A percentile compares a stretch with the other conserved stretches of the same genome.
Conservation (phyloP, 1,139 yeast genomes). For the Eremothecium cymbalariae region DNA sequence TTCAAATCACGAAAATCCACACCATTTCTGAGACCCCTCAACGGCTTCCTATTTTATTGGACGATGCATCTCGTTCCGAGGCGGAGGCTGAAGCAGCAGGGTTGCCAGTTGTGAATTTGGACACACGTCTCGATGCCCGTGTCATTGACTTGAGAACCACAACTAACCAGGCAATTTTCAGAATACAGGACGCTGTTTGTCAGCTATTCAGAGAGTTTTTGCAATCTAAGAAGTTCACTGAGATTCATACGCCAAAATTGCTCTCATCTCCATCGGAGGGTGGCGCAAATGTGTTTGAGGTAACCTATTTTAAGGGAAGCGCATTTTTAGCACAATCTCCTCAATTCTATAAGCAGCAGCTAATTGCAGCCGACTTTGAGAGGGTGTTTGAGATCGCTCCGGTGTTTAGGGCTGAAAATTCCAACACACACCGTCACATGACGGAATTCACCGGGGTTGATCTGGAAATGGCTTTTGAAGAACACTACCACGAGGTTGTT, state of each 20-base stretch:
- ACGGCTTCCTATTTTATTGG: conserved; percentile 86
- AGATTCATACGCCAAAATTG: conserved; percentile 92
- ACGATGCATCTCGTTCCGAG: conserved; percentile 93
- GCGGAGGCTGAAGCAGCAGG: conserved; percentile 90
- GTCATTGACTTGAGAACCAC: conserved; percentile 94
- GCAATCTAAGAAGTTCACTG: conserved; percentile 59
- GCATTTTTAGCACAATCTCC: conserved; percentile 98
- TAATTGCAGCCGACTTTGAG: conserved; percentile 96
- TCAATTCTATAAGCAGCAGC: conserved; percentile 94
- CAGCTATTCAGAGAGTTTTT: conserved; percentile 84
- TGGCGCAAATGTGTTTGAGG: conserved; percentile 93
- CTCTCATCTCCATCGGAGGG: conserved; percentile 96
- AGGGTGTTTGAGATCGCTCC: conserved; percentile 94
- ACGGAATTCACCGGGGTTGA: conserved; percentile 97
- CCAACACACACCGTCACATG: conserved; percentile 98
- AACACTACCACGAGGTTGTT: conserved; percentile 92
- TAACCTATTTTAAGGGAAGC: conserved; percentile 82
- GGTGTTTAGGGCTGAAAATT: conserved; percentile 97
- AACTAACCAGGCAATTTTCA: conserved; percentile 95
- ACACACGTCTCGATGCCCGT: conserved; percentile 90
- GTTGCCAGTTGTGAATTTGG: conserved; percentile 88
- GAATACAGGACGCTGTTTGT: conserved; percentile 85
- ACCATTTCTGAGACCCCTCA: conserved; percentile 84
- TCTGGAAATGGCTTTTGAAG: conserved; percentile 96
- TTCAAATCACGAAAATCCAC: conserved; percentile 63